Evolutionary conservation across 805 yeast genomes (phyloP), one percentile per base, ranked within the genome.

Genomic region (Suhomyces prunicola): DNA sequence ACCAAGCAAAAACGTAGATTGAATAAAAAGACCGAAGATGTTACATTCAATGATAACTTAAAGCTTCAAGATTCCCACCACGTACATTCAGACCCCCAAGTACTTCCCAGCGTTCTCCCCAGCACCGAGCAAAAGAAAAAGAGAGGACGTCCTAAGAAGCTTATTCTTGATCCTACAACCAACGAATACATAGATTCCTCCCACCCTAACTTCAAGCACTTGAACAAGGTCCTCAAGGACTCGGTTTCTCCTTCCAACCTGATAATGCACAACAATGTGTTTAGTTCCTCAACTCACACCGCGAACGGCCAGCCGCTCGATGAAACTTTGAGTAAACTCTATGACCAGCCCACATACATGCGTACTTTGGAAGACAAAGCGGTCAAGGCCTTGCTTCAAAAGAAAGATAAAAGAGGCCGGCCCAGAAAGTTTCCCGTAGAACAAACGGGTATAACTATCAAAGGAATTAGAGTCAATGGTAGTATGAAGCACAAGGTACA

Each of bases 341-440:
- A 60, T 47, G 64, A 65, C n/a, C 70, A 69, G 54, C 71, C 72
- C 1, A 59, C 70, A 6, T 62, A 62, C 46, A 55, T 67, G 57
- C 58, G 70, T 24, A 66, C 60, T 10, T 63, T 67, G 46, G 69
- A 64, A 24, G 70, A 67, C 39, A 72, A 65, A 33, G 74, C 70
- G 10, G 71, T 70, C 56, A 53, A 71, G 54, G 67, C 70, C 52
- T 63, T 74, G 31, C 59, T 75, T 26, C 63, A 65, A 50, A 73
- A 65, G 60, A 74, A 79, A 60, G 74, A 77, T 65, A 68, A 73
- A 64, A 53, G 82, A 41, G 84, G 84, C 12, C 67, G 84, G 57
- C 83, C 83, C 2, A 67, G 82, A 57, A 79, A 79, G 58, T 74
- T 74, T 51, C 79, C 82, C 1, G 64, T 73, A n/a, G 80, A 74